Conservation (phyloP, 176 grass and related monocot species). For the Aegilops longissima region DNA sequence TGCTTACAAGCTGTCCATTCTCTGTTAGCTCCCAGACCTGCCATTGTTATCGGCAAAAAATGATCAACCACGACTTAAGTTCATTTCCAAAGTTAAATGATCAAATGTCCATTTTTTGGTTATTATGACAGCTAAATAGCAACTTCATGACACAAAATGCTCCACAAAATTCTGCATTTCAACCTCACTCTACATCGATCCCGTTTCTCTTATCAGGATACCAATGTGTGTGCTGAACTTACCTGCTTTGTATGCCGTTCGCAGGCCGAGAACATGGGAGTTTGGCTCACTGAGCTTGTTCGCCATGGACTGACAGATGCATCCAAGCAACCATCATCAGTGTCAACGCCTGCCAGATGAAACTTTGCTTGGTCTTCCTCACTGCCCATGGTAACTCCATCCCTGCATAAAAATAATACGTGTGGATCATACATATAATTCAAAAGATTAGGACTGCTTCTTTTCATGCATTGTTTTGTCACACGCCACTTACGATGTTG, state of each 20-base stretch:
- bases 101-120: background rate
- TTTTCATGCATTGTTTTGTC: background rate
- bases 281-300: slow-evolving; percentile 22
- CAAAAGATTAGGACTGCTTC: background rate
- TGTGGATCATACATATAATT: slow-evolving; percentile 13
- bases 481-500: slow-evolving; percentile 37
- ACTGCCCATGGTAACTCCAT: slow-evolving; percentile 21
- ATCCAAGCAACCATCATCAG: slow-evolving; percentile 55
- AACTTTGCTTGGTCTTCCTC: slow-evolving; percentile 47
- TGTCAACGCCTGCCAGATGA: slow-evolving; percentile 35
- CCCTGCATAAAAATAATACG: slow-evolving; percentile 29
- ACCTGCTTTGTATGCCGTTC: slow-evolving; percentile 73
- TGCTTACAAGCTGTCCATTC: slow-evolving; percentile 83
- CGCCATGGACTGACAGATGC: slow-evolving; percentile 45
- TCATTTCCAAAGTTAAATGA: slow-evolving; percentile 4
- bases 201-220: background rate
- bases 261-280: slow-evolving; percentile 52
- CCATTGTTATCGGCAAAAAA: slow-evolving; percentile 15
- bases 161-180: background rate
- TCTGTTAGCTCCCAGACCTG: slow-evolving; percentile 82
- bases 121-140: background rate
- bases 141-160: background rate
- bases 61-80: background rate
- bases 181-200: background rate
- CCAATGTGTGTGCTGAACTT: background rate